Percentiles rank a stretch among this genome's conserved stretches.
phyloP scores from a whole-genome alignment of 2,329 filamentous ascomycete species.

The Didymosphaeria variabile region DNA sequence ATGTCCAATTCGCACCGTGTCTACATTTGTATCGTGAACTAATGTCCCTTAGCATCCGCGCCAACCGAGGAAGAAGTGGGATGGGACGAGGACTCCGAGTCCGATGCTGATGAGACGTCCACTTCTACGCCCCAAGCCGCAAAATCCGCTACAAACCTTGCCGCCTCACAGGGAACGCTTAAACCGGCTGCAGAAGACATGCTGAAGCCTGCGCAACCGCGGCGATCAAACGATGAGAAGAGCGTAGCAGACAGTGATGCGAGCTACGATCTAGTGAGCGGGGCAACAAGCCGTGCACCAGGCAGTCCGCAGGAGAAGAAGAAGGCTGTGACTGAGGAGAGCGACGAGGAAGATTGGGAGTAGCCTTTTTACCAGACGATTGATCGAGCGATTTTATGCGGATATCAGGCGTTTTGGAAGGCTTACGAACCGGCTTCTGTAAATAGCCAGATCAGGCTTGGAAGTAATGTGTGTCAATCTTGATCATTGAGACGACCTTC shows the following conservation, averaged over 20 bases:
- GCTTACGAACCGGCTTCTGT: not conserved
- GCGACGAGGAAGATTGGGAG: slow-evolving; percentile 81
- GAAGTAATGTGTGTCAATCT: not conserved
- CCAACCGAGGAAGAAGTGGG: slow-evolving; percentile 75
- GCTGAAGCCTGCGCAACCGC: slow-evolving; percentile 68
- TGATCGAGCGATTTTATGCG: not conserved
- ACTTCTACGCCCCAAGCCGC: slow-evolving; percentile 23
- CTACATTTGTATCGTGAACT: not conserved
- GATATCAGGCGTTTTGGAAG: not conserved
- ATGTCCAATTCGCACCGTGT: slow-evolving; percentile 36
- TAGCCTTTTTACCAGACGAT: slow-evolving; percentile 45
- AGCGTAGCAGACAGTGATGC: slow-evolving; percentile 93
- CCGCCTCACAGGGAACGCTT: slow-evolving; percentile 50
- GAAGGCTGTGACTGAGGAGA: slow-evolving; percentile 62
- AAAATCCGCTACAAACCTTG: slow-evolving; percentile 30
- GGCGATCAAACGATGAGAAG: slow-evolving; percentile 75
- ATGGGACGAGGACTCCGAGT: slow-evolving; percentile 72
- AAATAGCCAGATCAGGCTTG: not conserved
- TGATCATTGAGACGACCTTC: not conserved
- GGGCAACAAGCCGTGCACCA: slow-evolving; percentile 79
- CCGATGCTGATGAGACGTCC: slow-evolving; percentile 21
- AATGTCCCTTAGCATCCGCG: slow-evolving; percentile 58
- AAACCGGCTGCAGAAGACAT: slow-evolving; percentile 43
- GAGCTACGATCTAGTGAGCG: slow-evolving; percentile 89
- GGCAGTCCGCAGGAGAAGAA: slow-evolving; percentile 67